phyloP scores from a whole-genome alignment of 108 stramenopile species.

The Hondaea fermentalgiana region DNA sequence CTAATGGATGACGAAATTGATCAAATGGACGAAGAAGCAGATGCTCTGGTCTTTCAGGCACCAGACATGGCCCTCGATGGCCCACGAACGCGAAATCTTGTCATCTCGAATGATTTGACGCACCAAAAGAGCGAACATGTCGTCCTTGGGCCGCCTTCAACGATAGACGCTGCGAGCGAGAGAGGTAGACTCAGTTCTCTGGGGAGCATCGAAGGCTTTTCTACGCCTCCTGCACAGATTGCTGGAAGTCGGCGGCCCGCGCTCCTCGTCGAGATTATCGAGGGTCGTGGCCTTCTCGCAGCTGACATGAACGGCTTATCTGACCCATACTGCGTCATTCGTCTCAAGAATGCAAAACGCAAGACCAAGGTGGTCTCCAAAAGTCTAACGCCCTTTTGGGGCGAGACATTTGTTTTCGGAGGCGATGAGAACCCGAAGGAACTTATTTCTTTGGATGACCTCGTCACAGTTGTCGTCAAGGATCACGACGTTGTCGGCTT shows the following conservation, averaged over 20 bases:
- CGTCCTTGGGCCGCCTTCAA: no score
- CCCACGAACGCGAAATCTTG: no score
- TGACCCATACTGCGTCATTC: neutral
- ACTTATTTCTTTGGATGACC: neutral
- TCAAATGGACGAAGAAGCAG: neutral
- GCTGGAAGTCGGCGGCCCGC: neutral
- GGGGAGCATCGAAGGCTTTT: neutral
- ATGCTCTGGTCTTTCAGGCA: neutral
- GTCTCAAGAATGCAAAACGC: neutral
- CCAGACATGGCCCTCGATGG: neutral
- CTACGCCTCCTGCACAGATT: neutral
- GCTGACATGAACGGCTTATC: neutral
- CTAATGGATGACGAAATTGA: neutral
- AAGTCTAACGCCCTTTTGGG: neutral
- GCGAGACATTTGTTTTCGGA: neutral
- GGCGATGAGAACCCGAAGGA: neutral
- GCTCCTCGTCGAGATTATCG: neutral
- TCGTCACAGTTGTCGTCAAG: neutral
- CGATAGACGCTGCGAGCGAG: no score
- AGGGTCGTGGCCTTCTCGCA: neutral
- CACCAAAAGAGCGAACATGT: no score
- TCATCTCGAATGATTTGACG: no score
- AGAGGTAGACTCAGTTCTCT: neutral
- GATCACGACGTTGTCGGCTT: neutral
- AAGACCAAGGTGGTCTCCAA: neutral